Conservation (phyloP, 1,139 yeast genomes). For the Sugiyamaella paludigena region DNA sequence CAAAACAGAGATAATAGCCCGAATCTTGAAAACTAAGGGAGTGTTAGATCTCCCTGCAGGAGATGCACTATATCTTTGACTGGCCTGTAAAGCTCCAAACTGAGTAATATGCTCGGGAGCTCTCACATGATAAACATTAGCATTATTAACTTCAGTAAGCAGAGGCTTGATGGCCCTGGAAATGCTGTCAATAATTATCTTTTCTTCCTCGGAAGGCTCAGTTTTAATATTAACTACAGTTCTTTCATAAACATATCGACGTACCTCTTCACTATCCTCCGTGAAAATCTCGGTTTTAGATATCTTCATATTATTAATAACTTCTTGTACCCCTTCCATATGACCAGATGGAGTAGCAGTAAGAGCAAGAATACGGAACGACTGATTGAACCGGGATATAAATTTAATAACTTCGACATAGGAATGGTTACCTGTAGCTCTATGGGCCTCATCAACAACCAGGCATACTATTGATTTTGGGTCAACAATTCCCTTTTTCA, state of each 20-base stretch:
- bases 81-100: slow-evolving; percentile 69
- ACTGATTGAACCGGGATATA: slow-evolving; percentile 58
- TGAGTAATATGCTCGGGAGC: slow-evolving; percentile 70
- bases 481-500: slow-evolving; percentile 67
- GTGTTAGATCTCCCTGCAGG: slow-evolving; percentile 26
- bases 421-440: slow-evolving; percentile 87
- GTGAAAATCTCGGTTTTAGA: slow-evolving; percentile 83
- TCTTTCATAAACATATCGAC: slow-evolving; percentile 71
- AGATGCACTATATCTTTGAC: slow-evolving; percentile 44
- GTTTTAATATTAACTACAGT: slow-evolving; percentile 59
- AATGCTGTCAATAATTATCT: slow-evolving; percentile 50
- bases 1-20: slow-evolving; percentile 48
- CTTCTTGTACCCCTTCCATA: slow-evolving; percentile 83
- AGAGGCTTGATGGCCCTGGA: slow-evolving; percentile 64
- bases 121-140: slow-evolving; percentile 57
- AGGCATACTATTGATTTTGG: slow-evolving; percentile 73
- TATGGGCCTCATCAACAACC: slow-evolving; percentile 94
- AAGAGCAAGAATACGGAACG: slow-evolving; percentile 75
- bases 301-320: slow-evolving; percentile 68
- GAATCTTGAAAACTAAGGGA: slow-evolving; percentile 28
- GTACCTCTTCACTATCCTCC: slow-evolving; percentile 79
- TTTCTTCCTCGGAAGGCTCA: slow-evolving; percentile 51
- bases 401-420: slow-evolving; percentile 77
- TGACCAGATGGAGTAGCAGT: slow-evolving; percentile 96
- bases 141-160: slow-evolving; percentile 59